Evolutionary conservation across 306 rosid genomes (phyloP).

Genomic region (Crataegus laevigata): DNA sequence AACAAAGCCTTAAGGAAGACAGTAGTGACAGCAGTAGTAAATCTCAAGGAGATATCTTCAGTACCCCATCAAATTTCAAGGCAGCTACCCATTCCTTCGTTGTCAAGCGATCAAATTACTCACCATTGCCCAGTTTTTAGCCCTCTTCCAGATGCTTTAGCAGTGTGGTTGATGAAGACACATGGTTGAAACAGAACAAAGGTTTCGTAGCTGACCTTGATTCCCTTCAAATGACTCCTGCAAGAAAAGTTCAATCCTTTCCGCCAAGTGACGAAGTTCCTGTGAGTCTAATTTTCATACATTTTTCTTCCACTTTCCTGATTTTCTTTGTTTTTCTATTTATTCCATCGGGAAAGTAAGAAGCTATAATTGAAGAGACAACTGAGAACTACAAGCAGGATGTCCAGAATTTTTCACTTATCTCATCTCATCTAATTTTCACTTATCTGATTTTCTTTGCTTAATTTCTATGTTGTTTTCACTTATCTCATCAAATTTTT

Average conservation of each 20-base stretch:
- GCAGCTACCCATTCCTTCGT: slow-evolving; percentile 62
- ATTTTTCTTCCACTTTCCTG: background rate
- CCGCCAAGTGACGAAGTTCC: slow-evolving; percentile 48
- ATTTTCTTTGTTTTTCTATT: background rate
- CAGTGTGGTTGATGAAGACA: slow-evolving; percentile 81
- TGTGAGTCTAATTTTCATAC: slow-evolving; percentile 34
- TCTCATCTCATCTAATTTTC: background rate
- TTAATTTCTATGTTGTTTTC: slow-evolving; percentile 17
- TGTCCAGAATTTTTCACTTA: too few relatives aligned
- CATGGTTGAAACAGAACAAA: slow-evolving; percentile 87
- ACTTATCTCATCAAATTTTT: slow-evolving; percentile 9
- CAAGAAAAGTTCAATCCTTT: slow-evolving; percentile 63
- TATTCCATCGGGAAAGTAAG: too few relatives aligned
- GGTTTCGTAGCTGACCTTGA: slow-evolving; percentile 82
- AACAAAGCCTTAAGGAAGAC: slow-evolving; percentile 38
- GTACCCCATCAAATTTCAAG: slow-evolving; percentile 60
- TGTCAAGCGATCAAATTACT: slow-evolving; percentile 56
- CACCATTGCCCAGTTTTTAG: slow-evolving; percentile 47
- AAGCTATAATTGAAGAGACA: too few relatives aligned
- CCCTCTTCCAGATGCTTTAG: slow-evolving; percentile 76
- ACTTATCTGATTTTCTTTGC: background rate
- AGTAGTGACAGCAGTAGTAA: slow-evolving; percentile 34
- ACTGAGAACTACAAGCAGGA: too few relatives aligned
- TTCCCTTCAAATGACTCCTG: slow-evolving; percentile 71
- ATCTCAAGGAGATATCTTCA: slow-evolving; percentile 56